Conservation (phyloP, 2,329 filamentous ascomycete genomes). For the Tothia fuscella region DNA sequence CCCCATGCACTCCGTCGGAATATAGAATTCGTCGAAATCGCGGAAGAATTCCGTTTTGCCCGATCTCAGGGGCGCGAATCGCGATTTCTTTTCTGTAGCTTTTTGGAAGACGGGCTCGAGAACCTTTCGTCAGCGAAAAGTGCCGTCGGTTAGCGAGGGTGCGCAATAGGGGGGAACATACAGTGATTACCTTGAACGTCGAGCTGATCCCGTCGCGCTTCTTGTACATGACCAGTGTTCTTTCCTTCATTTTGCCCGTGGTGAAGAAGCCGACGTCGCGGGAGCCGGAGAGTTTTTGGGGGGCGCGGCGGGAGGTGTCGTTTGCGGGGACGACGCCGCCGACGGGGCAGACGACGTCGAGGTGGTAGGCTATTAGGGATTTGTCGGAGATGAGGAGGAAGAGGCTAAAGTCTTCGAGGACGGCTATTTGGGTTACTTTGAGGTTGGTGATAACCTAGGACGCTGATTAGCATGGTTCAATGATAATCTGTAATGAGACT, state of each 20-base stretch:
- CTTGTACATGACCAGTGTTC: slow-evolving; percentile 91
- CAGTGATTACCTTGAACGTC: slow-evolving; percentile 56
- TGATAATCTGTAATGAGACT: slow-evolving; percentile 23
- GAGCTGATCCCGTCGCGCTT: slow-evolving; percentile 86
- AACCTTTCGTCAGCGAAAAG: slow-evolving; percentile 43
- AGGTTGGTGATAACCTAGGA: slow-evolving; percentile 59
- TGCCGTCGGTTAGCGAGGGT: slow-evolving; percentile 3
- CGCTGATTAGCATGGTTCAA: slow-evolving; percentile 19
- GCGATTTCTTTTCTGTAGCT: slow-evolving; percentile 68
- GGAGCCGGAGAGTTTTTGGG: slow-evolving; percentile 73
- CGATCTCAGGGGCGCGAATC: slow-evolving; percentile 44
- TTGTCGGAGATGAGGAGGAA: slow-evolving; percentile 88
- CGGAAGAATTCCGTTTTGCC: slow-evolving; percentile 90
- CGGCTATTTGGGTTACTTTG: slow-evolving; percentile 81
- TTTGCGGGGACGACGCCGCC: slow-evolving; percentile 44
- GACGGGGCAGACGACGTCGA: slow-evolving; percentile 63
- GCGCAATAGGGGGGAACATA: slow-evolving; percentile 7
- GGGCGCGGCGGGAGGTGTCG: slow-evolving; percentile 72
- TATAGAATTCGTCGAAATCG: slow-evolving; percentile 98
- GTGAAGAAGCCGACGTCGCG: slow-evolving; percentile 96
- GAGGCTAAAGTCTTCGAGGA: slow-evolving; percentile 90
- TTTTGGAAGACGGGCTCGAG: slow-evolving; percentile 94
- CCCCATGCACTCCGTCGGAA: slow-evolving; percentile 86
- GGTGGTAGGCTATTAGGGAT: slow-evolving; percentile 80
- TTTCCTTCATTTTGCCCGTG: slow-evolving; percentile 92